Percentiles rank a stretch among this genome's conserved stretches.
Conservation (phyloP, 2,329 filamentous ascomycete genomes). For the Calonectria montana region DNA sequence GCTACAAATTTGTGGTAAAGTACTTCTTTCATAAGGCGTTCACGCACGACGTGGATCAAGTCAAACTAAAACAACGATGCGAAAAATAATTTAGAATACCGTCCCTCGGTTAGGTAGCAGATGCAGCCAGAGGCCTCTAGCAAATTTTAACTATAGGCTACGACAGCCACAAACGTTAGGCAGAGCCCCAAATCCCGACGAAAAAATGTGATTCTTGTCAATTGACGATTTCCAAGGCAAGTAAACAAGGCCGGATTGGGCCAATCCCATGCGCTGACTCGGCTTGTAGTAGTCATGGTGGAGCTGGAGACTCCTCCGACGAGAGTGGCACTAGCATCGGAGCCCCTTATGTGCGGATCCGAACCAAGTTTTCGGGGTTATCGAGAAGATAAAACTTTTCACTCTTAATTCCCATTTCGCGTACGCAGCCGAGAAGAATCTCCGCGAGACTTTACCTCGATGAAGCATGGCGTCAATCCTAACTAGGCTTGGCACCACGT, state of each 20-base stretch:
- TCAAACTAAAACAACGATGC: not conserved
- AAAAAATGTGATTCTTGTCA: not conserved
- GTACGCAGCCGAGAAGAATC: not conserved
- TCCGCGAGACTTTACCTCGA: not conserved
- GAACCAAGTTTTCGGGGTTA: not conserved
- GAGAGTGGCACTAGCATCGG: not conserved
- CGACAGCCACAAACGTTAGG: not conserved
- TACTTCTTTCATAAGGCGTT: no score
- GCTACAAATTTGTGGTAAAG: no score
- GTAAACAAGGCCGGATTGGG: not conserved
- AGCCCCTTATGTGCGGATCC: not conserved
- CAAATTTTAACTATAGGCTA: not conserved
- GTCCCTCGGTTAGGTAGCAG: not conserved
- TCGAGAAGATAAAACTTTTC: not conserved
- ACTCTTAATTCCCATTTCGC: not conserved
- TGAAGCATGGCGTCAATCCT: not conserved
- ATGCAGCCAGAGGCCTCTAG: not conserved
- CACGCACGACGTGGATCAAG: no score
- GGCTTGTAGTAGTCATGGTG: not conserved
- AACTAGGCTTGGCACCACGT: not conserved
- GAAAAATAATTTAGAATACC: not conserved
- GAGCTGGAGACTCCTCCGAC: not conserved
- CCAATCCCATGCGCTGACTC: not conserved
- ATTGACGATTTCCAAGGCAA: not conserved
- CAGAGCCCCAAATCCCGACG: not conserved